Conservation (phyloP, 2,329 filamentous ascomycete species). For the Xylariaceae sp. region DNA sequence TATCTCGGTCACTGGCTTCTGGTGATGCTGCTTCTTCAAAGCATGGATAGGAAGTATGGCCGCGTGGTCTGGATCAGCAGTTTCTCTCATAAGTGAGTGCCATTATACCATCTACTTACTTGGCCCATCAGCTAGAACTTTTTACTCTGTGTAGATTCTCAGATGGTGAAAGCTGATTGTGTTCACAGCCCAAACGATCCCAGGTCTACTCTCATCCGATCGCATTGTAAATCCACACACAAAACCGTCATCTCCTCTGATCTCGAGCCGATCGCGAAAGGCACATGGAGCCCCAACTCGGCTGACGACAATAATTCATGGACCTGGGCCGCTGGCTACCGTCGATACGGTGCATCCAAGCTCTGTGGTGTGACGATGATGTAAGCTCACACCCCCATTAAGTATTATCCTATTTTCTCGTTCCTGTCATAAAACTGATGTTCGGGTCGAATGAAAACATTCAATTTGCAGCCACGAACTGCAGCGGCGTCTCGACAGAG, state of each 20-base stretch:
- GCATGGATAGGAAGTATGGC: slow-evolving; percentile 19
- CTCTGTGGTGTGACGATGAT: slow-evolving; percentile 9
- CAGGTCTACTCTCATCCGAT: slow-evolving; percentile 2
- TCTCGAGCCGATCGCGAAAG: no score
- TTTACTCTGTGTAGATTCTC: neutral
- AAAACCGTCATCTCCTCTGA: neutral
- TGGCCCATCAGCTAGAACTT: no score
- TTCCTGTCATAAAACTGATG: neutral
- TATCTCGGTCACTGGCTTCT: slow-evolving; percentile 28
- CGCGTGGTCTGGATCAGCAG: slow-evolving; percentile 9
- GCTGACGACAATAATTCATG: neutral
- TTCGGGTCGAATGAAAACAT: no score
- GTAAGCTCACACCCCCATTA: slow-evolving; percentile 1
- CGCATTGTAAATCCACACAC: neutral
- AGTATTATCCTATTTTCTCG: neutral
- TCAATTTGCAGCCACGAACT: neutral
- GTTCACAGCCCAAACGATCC: neutral
- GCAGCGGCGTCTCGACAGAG: neutral
- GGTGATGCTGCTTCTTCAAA: slow-evolving; percentile 20
- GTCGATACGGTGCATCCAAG: slow-evolving; percentile 13
- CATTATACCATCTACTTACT: neutral
- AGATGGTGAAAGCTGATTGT: neutral
- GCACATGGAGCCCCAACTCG: slow-evolving; percentile 5
- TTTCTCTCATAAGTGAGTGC: slow-evolving; percentile 7
- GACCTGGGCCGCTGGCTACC: slow-evolving; percentile 1